These are phyloP conservation scores for Coelastrella sp. DNA, from an alignment of 139 green algal genomes.

Conservation along the genomic window DNA sequence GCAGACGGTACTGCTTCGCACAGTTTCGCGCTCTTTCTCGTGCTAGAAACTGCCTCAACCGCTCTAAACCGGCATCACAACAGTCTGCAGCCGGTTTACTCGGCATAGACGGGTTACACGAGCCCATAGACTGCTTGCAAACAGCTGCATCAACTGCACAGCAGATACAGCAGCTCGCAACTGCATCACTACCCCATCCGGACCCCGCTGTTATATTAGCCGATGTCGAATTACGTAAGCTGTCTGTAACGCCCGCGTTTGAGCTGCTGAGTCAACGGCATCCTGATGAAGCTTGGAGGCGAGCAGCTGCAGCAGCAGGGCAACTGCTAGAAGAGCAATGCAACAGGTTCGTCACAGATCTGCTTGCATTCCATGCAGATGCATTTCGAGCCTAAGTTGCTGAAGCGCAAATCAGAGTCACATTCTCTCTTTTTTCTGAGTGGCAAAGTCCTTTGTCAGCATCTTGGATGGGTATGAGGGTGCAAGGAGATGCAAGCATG, in stretches of 20 bases:
- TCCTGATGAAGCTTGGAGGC: not conserved
- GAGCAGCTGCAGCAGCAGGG: not conserved
- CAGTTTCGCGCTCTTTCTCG: too few species aligned
- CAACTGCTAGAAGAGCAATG: not conserved
- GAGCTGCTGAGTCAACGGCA: not conserved
- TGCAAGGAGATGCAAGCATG: too few species aligned
- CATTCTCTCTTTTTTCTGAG: too few species aligned
- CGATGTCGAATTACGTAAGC: not conserved
- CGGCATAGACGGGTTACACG: not conserved
- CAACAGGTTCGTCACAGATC: not conserved
- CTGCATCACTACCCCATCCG: not conserved
- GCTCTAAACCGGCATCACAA: too few species aligned
- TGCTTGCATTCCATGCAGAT: not conserved
- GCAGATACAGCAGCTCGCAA: not conserved
- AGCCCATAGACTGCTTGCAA: not conserved
- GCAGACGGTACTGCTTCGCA: not conserved
- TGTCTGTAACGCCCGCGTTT: not conserved
- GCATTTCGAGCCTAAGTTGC: not conserved
- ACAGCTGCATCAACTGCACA: not conserved
- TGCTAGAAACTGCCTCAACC: not conserved
- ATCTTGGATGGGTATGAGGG: too few species aligned
- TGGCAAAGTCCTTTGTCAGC: too few species aligned
- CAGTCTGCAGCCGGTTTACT: not conserved
- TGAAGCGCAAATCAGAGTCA: not conserved
- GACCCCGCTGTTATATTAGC: too few species aligned